A percentile compares a stretch with the other conserved stretches of the same genome.
Conservation (phyloP, 352 stramenopile species). For the Globisporangium carolinianum region DNA sequence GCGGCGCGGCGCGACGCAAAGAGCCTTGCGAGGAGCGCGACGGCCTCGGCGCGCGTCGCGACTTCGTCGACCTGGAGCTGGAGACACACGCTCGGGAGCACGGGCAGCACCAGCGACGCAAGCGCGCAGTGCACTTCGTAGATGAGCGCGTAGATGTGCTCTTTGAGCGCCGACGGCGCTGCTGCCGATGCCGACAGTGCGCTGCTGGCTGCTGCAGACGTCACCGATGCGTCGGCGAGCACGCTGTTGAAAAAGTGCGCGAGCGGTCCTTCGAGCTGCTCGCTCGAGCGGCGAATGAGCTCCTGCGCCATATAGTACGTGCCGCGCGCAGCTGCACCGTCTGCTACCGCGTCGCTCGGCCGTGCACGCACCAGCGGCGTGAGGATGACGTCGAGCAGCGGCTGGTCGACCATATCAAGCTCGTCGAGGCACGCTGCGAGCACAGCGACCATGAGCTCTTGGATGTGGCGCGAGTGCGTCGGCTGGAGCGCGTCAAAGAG, state of each 20-base stretch:
- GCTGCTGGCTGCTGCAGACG: too few species aligned
- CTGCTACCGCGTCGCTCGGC: neutral
- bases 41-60: conserved; percentile 65
- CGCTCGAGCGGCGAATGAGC: conserved; percentile 65
- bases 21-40: conserved; percentile 69
- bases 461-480: conserved; percentile 60
- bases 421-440: conserved; percentile 74
- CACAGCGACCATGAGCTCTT: conserved; percentile 69
- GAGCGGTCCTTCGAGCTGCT: conserved; percentile 57
- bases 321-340: conserved; percentile 13
- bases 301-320: conserved; percentile 60
- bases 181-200: neutral
- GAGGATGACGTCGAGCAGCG: conserved; percentile 65
- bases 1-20: conserved; percentile 73
- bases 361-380: conserved; percentile 35
- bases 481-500: conserved; percentile 61
- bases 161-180: conserved; percentile 54
- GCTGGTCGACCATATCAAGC: conserved; percentile 46
- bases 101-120: conserved; percentile 64
- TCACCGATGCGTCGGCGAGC: conserved; percentile 37
- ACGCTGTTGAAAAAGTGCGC: conserved; percentile 81
- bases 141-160: conserved; percentile 80
- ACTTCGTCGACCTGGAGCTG: conserved; percentile 86
- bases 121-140: conserved; percentile 81
- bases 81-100: conserved; percentile 81